Base-by-base conservation (phyloP, 2,329 filamentous ascomycete species). In the Diplodia seriata region DNA sequence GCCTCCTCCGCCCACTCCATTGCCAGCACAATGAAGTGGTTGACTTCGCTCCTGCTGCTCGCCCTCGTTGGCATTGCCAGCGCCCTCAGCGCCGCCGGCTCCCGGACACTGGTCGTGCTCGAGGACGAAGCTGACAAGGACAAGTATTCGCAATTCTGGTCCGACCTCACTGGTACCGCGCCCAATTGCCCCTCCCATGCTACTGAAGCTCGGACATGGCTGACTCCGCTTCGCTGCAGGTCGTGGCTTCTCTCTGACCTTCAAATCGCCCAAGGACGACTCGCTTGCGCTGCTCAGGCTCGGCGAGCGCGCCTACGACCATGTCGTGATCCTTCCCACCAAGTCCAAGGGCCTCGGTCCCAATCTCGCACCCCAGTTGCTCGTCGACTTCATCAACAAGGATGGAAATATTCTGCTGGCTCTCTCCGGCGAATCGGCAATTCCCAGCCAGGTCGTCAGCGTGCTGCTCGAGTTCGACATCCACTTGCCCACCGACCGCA, bases 261-360 rank as follows among this genome's bases (percentile, higher is more conserved):
- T 93, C 78, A 89, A 94, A 78, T 93, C 93, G 8, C 92, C 93
- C 70, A 95, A 95, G 82, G 91, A 88, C 78, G 88, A 93, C 65
- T 84, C 85, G 62, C 82, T 98, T 74, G 86, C 87, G 63, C 85
- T 99, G 72, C 97, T 97, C 83, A 85, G 88, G 76, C 89, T 95
- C 71, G 95, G 94, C 77, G 92, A 95, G 82, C 89, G 91, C 78
- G 89, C 87, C 71, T 98, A 94, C 81, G 94, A 98, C 81, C 94
- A 99, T 81, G 83, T 98, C 71, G 81, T 98, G 71, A 86, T 99
- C 73, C 88, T 98, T 71, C 95, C 95, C 64, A 89, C 90, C 69
- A 97, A 94, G 81, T 88, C 92, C 38, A 99, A 99, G 87, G 94
- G 92, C 70, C 91, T 97, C 69, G 95, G 95, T 68, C 93, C 94